These are phyloP conservation scores for Eucalyptus erythrocorys DNA, from an alignment of 345 rosid genomes.

Conservation along the genomic window DNA sequence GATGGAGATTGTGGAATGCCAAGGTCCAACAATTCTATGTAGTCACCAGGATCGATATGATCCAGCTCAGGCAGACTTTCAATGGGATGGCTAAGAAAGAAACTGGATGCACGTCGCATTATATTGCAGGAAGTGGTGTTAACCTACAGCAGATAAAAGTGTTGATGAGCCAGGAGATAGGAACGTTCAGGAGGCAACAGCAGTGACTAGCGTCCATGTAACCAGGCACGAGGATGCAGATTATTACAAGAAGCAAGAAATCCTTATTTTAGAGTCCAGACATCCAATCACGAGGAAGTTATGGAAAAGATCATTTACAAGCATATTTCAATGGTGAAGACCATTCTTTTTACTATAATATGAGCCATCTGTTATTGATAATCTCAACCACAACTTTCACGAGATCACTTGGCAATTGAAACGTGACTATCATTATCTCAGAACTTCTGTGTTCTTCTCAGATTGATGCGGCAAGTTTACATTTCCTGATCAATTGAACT, in stretches of 20 bases:
- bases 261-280: neutral
- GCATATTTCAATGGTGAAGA: neutral
- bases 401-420: neutral
- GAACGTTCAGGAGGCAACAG: neutral
- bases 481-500: neutral
- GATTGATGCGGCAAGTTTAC: neutral
- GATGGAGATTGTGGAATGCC: slow-evolving; percentile 15
- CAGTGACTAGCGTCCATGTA: neutral
- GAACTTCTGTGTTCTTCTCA: neutral
- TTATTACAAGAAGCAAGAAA: neutral
- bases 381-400: neutral
- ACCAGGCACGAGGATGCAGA: neutral
- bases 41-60: slow-evolving; percentile 11
- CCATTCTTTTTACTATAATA: neutral
- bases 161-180: neutral
- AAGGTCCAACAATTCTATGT: slow-evolving; percentile 41
- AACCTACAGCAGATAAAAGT: neutral
- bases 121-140: neutral
- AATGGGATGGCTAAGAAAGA: neutral
- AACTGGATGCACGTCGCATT: neutral
- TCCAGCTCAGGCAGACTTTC: slow-evolving; percentile 3
- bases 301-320: neutral
- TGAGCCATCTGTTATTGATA: neutral
- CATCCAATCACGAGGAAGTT: neutral
- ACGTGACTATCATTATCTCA: neutral